Evolutionary conservation across 2,329 filamentous ascomycete genomes (phyloP).

Genomic region (Aureobasidium sp.): DNA sequence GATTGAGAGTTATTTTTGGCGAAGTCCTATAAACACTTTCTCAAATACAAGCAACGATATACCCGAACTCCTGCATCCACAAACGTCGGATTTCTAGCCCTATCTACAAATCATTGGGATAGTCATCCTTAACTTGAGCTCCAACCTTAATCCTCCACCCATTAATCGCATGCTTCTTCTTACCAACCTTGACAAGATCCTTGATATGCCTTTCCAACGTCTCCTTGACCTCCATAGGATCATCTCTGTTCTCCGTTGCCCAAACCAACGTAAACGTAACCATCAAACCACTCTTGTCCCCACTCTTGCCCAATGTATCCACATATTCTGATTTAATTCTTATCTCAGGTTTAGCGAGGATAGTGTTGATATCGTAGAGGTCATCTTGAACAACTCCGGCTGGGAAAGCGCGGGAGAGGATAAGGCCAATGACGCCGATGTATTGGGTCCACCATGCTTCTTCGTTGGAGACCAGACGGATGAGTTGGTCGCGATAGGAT

Average conservation of each 20-base stretch:
- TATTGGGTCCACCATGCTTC: slow-evolving; percentile 66
- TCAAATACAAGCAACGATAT: background rate
- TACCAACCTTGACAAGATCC: slow-evolving; percentile 57
- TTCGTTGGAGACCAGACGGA: slow-evolving; percentile 10
- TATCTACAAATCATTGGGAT: slow-evolving; percentile 8
- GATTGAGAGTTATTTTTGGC: no score
- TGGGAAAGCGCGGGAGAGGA: slow-evolving; percentile 65
- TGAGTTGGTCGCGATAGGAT: slow-evolving; percentile 4
- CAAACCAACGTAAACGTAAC: slow-evolving; percentile 13
- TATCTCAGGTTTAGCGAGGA: slow-evolving; percentile 19
- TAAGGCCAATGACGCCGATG: slow-evolving; percentile 60
- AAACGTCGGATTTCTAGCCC: background rate
- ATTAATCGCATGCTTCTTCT: slow-evolving; percentile 58
- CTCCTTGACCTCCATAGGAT: slow-evolving; percentile 27
- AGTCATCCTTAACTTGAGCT: slow-evolving; percentile 16
- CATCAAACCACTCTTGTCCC: slow-evolving; percentile 9
- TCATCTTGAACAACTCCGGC: slow-evolving; percentile 44
- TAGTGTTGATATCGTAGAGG: background rate
- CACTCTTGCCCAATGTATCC: slow-evolving; percentile 16
- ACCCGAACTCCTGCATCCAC: background rate
- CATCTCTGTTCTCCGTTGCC: slow-evolving; percentile 1
- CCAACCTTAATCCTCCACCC: slow-evolving; percentile 38
- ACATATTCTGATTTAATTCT: slow-evolving; percentile 21
- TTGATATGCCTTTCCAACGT: slow-evolving; percentile 41
- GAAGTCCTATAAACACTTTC: background rate